Percentiles rank a stretch among this genome's conserved stretches.
phyloP scores from a whole-genome alignment of 371 early-diverging fungal genomes.

The Mortierella sp. region DNA sequence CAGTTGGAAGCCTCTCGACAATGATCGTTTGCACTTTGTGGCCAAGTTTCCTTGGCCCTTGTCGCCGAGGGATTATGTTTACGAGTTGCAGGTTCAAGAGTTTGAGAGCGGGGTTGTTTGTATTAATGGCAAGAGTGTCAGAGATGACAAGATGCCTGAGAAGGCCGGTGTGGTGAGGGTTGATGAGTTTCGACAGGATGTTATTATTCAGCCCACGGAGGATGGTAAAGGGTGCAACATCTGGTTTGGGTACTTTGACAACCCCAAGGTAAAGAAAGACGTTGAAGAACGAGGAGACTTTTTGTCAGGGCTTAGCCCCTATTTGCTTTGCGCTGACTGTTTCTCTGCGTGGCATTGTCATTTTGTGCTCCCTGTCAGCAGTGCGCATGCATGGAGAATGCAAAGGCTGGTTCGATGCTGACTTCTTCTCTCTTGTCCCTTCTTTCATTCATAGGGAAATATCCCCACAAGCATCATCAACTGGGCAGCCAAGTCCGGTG shows the following conservation, averaged over 20 bases:
- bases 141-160: constrained; percentile 45
- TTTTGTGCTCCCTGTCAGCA: neutral
- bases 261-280: constrained; percentile 61
- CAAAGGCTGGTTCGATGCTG: neutral
- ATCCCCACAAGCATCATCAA: constrained; percentile 64
- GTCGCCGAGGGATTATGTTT: constrained; percentile 64
- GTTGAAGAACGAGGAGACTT: too few species aligned
- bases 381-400: neutral
- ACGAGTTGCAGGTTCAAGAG: constrained; percentile 56
- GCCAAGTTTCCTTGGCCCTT: constrained; percentile 65
- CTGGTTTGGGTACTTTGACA: constrained; percentile 66
- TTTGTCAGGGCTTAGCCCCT: neutral
- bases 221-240: constrained; percentile 60
- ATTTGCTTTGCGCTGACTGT: neutral
- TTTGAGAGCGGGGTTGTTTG: constrained; percentile 48
- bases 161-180: constrained; percentile 62
- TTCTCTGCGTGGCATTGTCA: neutral
- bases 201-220: constrained; percentile 58
- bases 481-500: constrained; percentile 64
- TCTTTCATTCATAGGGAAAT: constrained; percentile 53
- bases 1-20: constrained; percentile 48
- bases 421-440: neutral
- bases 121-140: constrained; percentile 64
- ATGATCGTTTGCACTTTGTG: constrained; percentile 40
- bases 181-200: constrained; percentile 63